phyloP scores from a whole-genome alignment of 73 alveolate species.

The Tetrahymena borealis region DNA sequence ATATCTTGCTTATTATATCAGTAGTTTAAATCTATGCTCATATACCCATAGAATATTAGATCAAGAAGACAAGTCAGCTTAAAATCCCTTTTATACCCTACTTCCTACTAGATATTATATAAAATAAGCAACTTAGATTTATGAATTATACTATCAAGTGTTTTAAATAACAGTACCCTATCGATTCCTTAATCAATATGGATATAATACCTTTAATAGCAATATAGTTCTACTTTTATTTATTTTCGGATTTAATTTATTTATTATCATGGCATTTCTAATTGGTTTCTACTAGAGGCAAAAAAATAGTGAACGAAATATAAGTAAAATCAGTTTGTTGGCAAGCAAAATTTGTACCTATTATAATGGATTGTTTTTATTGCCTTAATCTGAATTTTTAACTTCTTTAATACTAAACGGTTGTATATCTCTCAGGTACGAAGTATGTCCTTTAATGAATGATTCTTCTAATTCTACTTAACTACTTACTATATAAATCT shows the following conservation, averaged over 20 bases:
- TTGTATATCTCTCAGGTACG: background rate
- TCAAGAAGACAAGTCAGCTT: background rate
- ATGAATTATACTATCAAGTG: background rate
- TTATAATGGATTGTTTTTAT: background rate
- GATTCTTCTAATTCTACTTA: background rate
- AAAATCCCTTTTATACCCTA: background rate
- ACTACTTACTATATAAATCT: background rate
- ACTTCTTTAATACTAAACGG: background rate
- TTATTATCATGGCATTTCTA: background rate
- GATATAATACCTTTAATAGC: background rate
- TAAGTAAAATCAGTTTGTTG: background rate
- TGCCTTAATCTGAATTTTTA: background rate
- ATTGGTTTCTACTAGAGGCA: background rate
- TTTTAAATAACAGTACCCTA: background rate
- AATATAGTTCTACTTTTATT: background rate
- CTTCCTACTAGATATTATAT: background rate
- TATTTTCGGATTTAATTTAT: background rate
- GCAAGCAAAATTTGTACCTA: background rate
- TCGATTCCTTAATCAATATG: background rate
- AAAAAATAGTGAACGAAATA: background rate
- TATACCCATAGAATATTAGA: background rate
- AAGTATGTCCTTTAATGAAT: background rate
- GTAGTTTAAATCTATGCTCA: background rate
- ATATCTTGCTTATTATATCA: background rate
- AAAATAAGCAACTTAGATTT: background rate